Evolutionary conservation across 805 yeast genomes (phyloP).

Genomic region (Wickerhamomyces canadensis): DNA sequence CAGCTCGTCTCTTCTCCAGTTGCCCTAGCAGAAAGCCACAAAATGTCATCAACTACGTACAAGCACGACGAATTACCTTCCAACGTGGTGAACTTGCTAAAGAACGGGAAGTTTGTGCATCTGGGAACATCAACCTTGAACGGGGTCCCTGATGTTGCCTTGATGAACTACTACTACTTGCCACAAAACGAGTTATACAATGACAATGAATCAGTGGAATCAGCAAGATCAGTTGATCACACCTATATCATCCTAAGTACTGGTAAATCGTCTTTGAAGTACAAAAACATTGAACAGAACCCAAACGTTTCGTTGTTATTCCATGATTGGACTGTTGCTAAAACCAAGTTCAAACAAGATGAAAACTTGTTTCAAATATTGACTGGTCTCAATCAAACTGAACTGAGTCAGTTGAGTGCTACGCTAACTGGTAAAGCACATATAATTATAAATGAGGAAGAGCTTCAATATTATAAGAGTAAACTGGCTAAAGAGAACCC

Average conservation of each 20-base stretch:
- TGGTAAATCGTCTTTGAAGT: conserved; percentile 67
- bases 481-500: conserved; percentile 59
- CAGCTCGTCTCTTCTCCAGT: no score
- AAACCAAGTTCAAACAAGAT: conserved; percentile 30
- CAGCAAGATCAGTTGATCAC: conserved; percentile 29
- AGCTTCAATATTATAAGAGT: conserved; percentile 54
- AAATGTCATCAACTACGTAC: conserved; percentile 25
- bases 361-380: conserved; percentile 52
- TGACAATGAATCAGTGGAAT: conserved; percentile 15
- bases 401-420: conserved; percentile 74
- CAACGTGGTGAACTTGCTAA: conserved; percentile 39
- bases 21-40: no score
- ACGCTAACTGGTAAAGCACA: conserved; percentile 72
- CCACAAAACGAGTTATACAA: conserved; percentile 31
- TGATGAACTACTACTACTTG: conserved; percentile 84
- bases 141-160: conserved; percentile 76
- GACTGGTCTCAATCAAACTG: conserved; percentile 73
- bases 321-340: conserved; percentile 85
- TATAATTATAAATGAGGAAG: conserved; percentile 43
- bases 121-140: conserved; percentile 64
- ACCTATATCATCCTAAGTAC: conserved; percentile 68
- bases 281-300: conserved; percentile 58
- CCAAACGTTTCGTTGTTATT: conserved; percentile 77
- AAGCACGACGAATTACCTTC: conserved; percentile 29
- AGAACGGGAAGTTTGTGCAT: conserved; percentile 68